Base-by-base conservation (phyloP, 768 basidiomycete genomes). In the Leucocoprinus birnbaumii region DNA sequence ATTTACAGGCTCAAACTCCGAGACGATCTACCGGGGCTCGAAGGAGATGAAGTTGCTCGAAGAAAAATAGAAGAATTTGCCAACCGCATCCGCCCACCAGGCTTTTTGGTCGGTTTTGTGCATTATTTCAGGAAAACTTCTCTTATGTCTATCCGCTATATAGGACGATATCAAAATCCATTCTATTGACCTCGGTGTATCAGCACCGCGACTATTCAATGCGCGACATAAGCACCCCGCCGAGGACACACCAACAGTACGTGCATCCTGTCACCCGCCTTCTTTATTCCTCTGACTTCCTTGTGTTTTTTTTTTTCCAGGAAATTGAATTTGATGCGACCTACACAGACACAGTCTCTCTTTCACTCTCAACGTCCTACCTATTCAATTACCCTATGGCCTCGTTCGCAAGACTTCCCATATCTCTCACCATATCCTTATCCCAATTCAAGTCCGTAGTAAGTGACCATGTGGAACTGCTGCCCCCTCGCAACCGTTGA, bases 111-210 rank as follows among this genome's bases (percentile, higher is more conserved):
- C 66, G 55, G 81, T 67, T 42, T 16, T 34, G 18, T 48, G 43
- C 51, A 40, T 40, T 31, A 5, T 31, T 5, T 11, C 31, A 50
- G 34, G 22, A 45, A 54, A 60, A 48, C 21, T 9, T 25, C 27
- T 6, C 38, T 38, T 34, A 38, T 40, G 31, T 45, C 49, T 47
- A 53, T 40, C 53, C 43, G 37, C 19, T 48, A 40, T 19, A 2
- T 58, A 96, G 95, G 93, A 94, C 62, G 81, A 87, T 57, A 92
- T 96, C 51, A 83, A 84, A 55, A 82, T 98, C 3, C 91, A 93
- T 59, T 86, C 91, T 0, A 82, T 96, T 13, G 83, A 93, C 59
- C 78, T 97, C 41, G 94, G 94, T 2, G 73, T 77, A 6, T 84
- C 87, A 4, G 95, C 90, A 1, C 97, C 97, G 0, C 74, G 79